Evolutionary conservation across 2,329 filamentous ascomycete species (phyloP).

Genomic region (Phaeoacremonium minimum): DNA sequence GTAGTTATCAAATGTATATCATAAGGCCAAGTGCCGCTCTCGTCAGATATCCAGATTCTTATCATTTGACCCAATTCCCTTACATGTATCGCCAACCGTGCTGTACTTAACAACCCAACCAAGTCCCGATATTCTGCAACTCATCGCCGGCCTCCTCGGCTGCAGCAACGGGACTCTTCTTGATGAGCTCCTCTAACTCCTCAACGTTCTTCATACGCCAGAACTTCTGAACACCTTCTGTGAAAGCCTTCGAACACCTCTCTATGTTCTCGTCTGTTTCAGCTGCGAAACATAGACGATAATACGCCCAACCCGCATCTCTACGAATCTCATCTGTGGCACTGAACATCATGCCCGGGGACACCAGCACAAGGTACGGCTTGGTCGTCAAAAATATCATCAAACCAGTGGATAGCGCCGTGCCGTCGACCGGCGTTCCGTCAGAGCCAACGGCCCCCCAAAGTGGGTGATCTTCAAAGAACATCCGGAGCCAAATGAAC

Average conservation of each 20-base stretch:
- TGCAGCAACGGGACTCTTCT: constrained; percentile 20
- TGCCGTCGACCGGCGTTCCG: constrained; percentile 38
- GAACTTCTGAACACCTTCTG: constrained; percentile 66
- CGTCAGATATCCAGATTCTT: no score
- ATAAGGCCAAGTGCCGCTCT: no score
- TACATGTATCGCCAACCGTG: no score
- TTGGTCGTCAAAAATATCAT: constrained; percentile 68
- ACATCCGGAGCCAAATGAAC: constrained; percentile 80
- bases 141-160: constrained; percentile 13
- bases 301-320: constrained; percentile 64
- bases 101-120: constrained; percentile 21
- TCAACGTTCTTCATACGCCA: constrained; percentile 68
- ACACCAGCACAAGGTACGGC: constrained; percentile 65
- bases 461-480: constrained; percentile 71
- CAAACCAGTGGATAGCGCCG: constrained; percentile 58
- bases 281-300: constrained; percentile 80
- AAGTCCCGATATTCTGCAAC: constrained; percentile 22
- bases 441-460: constrained; percentile 31
- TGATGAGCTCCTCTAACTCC: constrained; percentile 61
- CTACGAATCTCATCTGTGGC: constrained; percentile 56
- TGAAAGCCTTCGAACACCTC: constrained; percentile 58
- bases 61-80: no score
- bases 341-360: constrained; percentile 71
- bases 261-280: constrained; percentile 68
- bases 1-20: no score